Percentiles rank a stretch among this genome's conserved stretches.
Evolutionary conservation across 441 rosid species (phyloP).

Genomic region (Euphorbia schlechtendalii): DNA sequence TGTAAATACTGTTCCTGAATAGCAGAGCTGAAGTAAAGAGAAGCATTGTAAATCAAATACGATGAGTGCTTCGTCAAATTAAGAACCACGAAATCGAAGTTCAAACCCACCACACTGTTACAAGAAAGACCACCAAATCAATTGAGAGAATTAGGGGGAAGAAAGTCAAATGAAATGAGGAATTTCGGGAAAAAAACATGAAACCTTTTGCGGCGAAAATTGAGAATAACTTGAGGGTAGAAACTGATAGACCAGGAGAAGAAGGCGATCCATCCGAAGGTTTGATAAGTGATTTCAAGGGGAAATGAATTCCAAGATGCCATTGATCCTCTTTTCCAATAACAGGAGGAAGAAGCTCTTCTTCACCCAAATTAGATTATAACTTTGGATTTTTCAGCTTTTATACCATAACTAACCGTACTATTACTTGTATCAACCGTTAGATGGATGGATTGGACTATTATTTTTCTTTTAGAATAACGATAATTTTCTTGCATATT

Average conservation of each 20-base stretch:
- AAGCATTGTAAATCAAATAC: constrained; percentile 78
- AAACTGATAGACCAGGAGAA: constrained; percentile 71
- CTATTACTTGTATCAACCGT: no score
- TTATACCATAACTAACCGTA: no score
- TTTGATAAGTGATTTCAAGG: constrained; percentile 48
- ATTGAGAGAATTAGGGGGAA: background rate
- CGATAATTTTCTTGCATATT: no score
- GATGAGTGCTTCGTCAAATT: constrained; percentile 94
- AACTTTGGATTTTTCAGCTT: background rate
- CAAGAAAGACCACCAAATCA: background rate
- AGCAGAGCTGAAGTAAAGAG: constrained; percentile 75
- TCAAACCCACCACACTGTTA: constrained; percentile 80
- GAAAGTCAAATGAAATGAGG: background rate
- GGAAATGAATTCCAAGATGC: constrained; percentile 82
- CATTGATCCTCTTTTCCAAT: constrained; percentile 20
- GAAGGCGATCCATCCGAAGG: constrained; percentile 76
- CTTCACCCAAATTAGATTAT: background rate
- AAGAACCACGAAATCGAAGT: constrained; percentile 79
- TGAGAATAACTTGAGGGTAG: constrained; percentile 82
- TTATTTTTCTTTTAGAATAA: no score
- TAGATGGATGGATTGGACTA: no score
- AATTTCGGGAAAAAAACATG: background rate
- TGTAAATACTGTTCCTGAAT: constrained; percentile 71
- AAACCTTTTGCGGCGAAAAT: constrained; percentile 73
- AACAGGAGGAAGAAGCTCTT: background rate